Base-by-base conservation (phyloP, 2,329 filamentous ascomycete species). In the Fusarium nodosum region DNA sequence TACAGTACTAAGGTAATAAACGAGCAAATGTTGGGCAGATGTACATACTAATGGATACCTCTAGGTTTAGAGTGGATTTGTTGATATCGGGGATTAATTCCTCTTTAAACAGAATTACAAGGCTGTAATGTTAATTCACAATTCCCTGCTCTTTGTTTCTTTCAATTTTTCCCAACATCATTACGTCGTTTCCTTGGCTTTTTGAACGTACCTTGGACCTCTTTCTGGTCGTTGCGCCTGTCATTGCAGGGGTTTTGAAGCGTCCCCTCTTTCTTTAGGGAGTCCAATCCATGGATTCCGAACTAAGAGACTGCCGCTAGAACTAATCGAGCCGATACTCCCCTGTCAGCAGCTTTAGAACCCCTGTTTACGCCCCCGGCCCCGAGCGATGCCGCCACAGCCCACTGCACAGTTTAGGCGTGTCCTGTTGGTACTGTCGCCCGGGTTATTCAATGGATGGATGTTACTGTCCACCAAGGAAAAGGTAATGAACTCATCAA, bases 401-500 rank as follows among this genome's bases (percentile, higher is more conserved):
- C n/a, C 20, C 31, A 24, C 46, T 16, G 39, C 24, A 42, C 22
- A 42, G 39, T 42, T 24, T 24, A 24, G 39, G 22, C 18, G 8
- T 10, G 20, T 22, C 5, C 22, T 42, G 39, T 42, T 42, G 39
- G 39, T 42, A 42, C 39, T 42, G 41, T 36, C 34, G 18, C 28
- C 28, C 10, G 28, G 28, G 28, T 18, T 36, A 16, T 20, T 38
- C 26, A 28, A 28, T 28, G 26, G 26, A 28, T 28, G 28, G n/a
- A 39, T 39, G 36, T 39, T 39, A 13, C 46, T 50, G 47, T 51
- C 24, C 16, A n/a, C 47, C 47, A 51, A 52, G 34, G 48, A 52
- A 52, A 31, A 48, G 61, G 61, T 66, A 69, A 69, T 69, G 56
- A 66, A 66, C 56, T 69, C 60, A 54, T 52, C 48, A 26, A 52